Conservation (phyloP, 345 rosid species). For the Euphorbia pulcherrima region DNA sequence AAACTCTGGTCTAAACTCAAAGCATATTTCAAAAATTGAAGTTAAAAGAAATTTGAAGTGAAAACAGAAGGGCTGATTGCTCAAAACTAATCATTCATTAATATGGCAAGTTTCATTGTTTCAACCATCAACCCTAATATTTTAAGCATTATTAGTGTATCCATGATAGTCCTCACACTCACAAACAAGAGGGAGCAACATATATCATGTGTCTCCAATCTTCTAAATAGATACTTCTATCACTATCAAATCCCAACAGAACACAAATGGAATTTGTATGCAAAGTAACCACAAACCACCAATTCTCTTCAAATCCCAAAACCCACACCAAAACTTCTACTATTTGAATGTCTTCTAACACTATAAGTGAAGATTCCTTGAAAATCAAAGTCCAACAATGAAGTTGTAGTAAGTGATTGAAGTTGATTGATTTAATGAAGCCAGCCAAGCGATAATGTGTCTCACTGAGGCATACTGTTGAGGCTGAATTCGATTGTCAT, state of each 20-base stretch:
- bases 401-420: neutral
- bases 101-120: neutral
- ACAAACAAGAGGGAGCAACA: neutral
- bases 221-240: neutral
- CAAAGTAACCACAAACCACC: neutral
- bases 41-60: neutral
- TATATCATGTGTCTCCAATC: neutral
- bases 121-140: neutral
- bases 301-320: slow-evolving; percentile 3
- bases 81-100: neutral
- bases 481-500: neutral
- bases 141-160: neutral
- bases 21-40: too few species aligned
- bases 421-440: neutral
- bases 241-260: neutral
- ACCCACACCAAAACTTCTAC: neutral
- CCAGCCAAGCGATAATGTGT: neutral
- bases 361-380: neutral
- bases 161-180: neutral
- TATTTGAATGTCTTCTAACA: neutral
- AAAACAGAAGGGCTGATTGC: neutral
- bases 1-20: neutral
- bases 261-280: neutral
- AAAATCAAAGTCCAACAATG: neutral
- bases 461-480: neutral